A percentile compares a stretch with the other conserved stretches of the same genome.
These are phyloP conservation scores for Multifurca ochricompacta DNA, from an alignment of 768 basidiomycete species.

Conservation along the genomic window DNA sequence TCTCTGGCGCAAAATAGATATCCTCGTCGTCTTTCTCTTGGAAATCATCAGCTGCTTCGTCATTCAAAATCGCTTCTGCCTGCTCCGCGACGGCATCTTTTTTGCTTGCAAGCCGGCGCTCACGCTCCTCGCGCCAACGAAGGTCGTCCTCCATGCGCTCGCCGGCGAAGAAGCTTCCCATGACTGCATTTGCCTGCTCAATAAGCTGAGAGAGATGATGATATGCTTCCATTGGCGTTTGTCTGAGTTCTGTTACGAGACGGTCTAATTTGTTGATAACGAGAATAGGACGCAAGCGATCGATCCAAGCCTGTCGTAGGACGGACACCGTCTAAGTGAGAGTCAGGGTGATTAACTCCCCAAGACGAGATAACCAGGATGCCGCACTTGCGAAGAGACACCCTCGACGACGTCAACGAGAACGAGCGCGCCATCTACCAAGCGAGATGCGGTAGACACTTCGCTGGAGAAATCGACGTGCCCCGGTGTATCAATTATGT, in stretches of 20 bases:
- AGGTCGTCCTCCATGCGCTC: conserved; percentile 97
- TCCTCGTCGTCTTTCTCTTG: conserved; percentile 97
- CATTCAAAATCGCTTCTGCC: conserved; percentile 47
- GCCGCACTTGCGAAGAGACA: conserved; percentile 87
- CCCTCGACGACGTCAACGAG: conserved; percentile 97
- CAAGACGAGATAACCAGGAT: not conserved
- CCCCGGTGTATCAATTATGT: conserved; percentile 97
- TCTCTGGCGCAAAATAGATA: conserved; percentile 93
- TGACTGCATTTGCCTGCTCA: conserved; percentile 96
- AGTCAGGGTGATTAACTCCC: not conserved
- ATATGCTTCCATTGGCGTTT: conserved; percentile 87
- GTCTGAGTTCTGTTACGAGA: conserved; percentile 85
- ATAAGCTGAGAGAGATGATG: conserved; percentile 90
- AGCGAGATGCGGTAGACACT: conserved; percentile 86
- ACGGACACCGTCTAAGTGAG: conserved; percentile 80
- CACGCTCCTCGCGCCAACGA: conserved; percentile 88
- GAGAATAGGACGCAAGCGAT: conserved; percentile 80
- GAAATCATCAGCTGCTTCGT: conserved; percentile 61
- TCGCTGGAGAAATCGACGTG: conserved; percentile 99
- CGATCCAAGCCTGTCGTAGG: conserved; percentile 89
- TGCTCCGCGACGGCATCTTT: conserved; percentile 64
- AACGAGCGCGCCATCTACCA: conserved; percentile 94
- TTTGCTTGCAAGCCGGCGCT: conserved; percentile 69
- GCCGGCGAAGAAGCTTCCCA: conserved; percentile 92
- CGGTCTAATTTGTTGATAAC: conserved; percentile 98